Evolutionary conservation across 2,329 filamentous ascomycete genomes (phyloP).

Genomic region (Botrytis fabae): DNA sequence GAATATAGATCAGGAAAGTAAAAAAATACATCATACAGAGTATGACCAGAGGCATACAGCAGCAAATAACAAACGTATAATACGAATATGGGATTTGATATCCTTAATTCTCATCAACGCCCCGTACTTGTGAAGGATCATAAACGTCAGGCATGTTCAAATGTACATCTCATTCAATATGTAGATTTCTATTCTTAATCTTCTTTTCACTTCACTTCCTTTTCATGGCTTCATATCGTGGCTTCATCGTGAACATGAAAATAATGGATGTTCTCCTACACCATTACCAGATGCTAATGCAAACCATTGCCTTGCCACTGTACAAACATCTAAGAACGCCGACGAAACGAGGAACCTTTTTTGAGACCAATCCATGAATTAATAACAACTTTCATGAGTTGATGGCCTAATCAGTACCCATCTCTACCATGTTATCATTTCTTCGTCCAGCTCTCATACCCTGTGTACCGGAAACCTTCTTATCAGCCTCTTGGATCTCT

Average conservation of each 20-base stretch:
- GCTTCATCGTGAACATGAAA: conserved; percentile 19
- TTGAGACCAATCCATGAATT: conserved; percentile 19
- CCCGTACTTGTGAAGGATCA: conserved; percentile 7
- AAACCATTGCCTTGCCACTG: conserved; percentile 28
- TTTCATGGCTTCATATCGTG: conserved; percentile 12
- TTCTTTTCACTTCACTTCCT: conserved; percentile 5
- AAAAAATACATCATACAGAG: conserved; percentile 25
- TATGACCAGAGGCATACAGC: background rate
- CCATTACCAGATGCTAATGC: conserved; percentile 40
- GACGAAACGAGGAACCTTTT: conserved; percentile 29
- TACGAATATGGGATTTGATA: conserved; percentile 6
- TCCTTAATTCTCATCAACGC: conserved; percentile 24
- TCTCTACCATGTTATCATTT: conserved; percentile 41
- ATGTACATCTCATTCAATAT: conserved; percentile 15
- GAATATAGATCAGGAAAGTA: conserved; percentile 22
- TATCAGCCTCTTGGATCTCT: conserved; percentile 70
- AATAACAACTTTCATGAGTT: conserved; percentile 17
- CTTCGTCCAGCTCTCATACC: conserved; percentile 48
- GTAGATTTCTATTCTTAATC: conserved; percentile 23
- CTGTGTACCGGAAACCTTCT: conserved; percentile 50
- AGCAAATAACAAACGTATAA: background rate
- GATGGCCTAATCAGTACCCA: conserved; percentile 40
- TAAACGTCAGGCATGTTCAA: conserved; percentile 20
- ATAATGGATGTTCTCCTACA: conserved; percentile 33
- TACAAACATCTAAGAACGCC: conserved; percentile 38